Evolutionary conservation across 768 basidiomycete species (phyloP), one percentile per base, ranked within the genome.

Genomic region (Termitomyces bulborhizus): DNA sequence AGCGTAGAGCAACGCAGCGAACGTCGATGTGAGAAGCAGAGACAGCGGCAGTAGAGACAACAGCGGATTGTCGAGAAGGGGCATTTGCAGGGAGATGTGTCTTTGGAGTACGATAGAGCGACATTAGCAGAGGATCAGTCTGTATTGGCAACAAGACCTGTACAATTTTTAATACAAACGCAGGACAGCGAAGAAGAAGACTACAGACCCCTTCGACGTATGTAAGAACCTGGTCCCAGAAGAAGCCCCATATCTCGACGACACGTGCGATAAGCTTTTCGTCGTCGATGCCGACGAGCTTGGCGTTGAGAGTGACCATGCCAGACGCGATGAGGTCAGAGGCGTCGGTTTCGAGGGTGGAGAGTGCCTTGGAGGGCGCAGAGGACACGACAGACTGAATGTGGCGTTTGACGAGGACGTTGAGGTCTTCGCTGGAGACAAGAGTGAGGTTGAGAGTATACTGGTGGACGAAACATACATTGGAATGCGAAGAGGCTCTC

Each of bases 281-380:
- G 42, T 95, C 93, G 27, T 93, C 88, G 8, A 88, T 73, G 3
- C 80, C 84, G 31, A 78, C 74, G 5, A 98, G 76, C 63, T 91
- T 94, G 0, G 92, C 84, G 61, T 91, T 93, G 26, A 98, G 76
- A 2, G 93, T 98, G 50, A 93, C 81, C 92, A 96, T 98, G 11
- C 94, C 94, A 1, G 84, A 79, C 1, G 83, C 82, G 52, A 96
- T 88, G 46, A 98, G 77, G 57, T 94, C 93, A 18, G 82, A 76
- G 0, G 93, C 82, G 68, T 95, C 93, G 51, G 79, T 72, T 54
- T 90, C 88, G 11, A 98, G 79, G 7, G 82, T 81, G 0, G 80
- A 72, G 40, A 97, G 70, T 5, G 92, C 88, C 57, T 81, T 86
- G 3, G 88, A 80, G 0, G 90, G 90, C 1, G 84, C 79, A 5